Evolutionary conservation across 148 eudicot genomes (phyloP), one percentile per base, ranked within the genome.

Genomic region (Rhododendron williamsianum): DNA sequence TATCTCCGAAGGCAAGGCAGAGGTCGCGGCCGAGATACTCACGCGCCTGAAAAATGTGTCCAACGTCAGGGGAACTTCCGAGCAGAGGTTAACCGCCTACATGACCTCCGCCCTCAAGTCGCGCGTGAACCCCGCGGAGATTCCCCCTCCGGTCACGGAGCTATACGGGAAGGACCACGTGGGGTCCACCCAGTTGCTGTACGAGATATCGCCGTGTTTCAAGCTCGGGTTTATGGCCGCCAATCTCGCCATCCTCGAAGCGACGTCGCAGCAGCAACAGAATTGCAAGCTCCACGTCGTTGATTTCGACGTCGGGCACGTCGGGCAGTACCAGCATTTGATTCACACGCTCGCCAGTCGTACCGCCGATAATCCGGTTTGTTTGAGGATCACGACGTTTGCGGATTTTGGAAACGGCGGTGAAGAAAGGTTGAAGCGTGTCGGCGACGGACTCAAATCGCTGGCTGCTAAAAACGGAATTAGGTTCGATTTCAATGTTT

Each of bases 261-360:
- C 98, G 0, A 89, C 92, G 0, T 88, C 92, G 0, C 52, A 92
- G 35, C 91, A 90, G 11, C 89, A 87, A 30, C 77, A 85, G 0
- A 9, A 54, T 3, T 78, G 82, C 11, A 92, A 65, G 63, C 89
- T 91, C 72, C 98, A 94, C 49, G 91, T 95, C 0, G 76, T 95
- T 1, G 98, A 95, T 76, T 95, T 95, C n/a, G 95, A 93, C 18
- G 83, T 96, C 16, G 98, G 98, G 0, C 87, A 91, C 1, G 98
- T 94, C 1, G 85, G 89, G 8, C 98, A 96, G 86, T 96, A 96
- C 80, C 27, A 84, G 38, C 92, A 93, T 72, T 88, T 96, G 27
- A 79, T 96, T 45, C 92, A 94, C 90, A 94, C 91, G 38, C 82
- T 95, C 1, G 88, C 90, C 11, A 89, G 88, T 41, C 86, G 86